These are phyloP conservation scores for Magnolia sinica DNA, from an alignment of 164 flowering plant genomes.

Conservation along the genomic window DNA sequence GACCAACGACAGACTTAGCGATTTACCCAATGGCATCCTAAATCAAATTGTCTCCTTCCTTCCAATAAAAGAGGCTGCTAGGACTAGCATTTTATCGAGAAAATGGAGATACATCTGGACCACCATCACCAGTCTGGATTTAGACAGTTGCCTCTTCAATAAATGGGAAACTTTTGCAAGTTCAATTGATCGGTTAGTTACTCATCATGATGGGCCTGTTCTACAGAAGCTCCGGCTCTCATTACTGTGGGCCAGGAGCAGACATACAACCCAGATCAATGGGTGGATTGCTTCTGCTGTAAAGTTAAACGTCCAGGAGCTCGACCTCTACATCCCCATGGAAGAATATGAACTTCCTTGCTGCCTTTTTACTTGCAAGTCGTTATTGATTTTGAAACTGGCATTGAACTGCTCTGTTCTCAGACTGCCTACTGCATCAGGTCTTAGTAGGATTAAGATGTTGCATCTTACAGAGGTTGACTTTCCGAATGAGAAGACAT, in stretches of 20 bases:
- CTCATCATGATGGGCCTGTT: background rate
- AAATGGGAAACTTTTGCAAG: background rate
- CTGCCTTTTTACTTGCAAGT: background rate
- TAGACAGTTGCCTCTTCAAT: background rate
- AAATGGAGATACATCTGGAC: conserved; percentile 3
- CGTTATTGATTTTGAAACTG: background rate
- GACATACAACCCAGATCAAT: background rate
- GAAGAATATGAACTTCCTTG: background rate
- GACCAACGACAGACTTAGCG: background rate
- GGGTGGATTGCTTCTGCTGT: background rate
- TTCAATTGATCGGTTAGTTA: background rate
- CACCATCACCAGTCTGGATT: background rate
- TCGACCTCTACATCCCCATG: background rate
- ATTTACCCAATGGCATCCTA: background rate
- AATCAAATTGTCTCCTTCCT: conserved; percentile 5
- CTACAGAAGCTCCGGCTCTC: background rate
- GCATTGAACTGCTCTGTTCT: background rate
- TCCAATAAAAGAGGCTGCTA: conserved; percentile 2
- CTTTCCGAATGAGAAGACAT: background rate
- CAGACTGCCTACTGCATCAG: background rate
- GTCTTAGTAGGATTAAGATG: background rate
- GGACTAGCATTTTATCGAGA: conserved; percentile 4
- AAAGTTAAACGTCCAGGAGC: background rate
- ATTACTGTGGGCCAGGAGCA: background rate
- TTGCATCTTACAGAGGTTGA: background rate